Evolutionary conservation across 768 basidiomycete species (phyloP).

Genomic region (Trametes elegans): DNA sequence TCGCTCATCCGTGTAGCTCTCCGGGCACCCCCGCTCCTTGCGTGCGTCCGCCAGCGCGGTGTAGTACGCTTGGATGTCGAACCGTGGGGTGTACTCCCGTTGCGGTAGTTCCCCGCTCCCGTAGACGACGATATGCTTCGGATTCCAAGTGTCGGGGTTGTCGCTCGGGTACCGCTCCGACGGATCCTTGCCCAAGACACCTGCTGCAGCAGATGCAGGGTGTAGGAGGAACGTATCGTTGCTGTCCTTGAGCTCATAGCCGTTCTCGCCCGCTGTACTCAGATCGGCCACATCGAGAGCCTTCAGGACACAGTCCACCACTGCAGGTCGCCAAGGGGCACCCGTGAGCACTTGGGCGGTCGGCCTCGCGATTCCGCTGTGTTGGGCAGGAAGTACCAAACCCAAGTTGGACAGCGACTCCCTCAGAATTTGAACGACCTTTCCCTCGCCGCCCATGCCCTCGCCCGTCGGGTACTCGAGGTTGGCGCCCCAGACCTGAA

Average conservation of each 20-base stretch:
- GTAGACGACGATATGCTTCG: slow-evolving; percentile 55
- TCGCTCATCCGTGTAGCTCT: slow-evolving; percentile 21
- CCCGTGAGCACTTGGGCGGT: slow-evolving; percentile 31
- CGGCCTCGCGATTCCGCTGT: slow-evolving; percentile 19
- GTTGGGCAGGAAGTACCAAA: slow-evolving; percentile 39
- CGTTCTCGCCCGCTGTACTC: slow-evolving; percentile 21
- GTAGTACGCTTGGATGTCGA: slow-evolving; percentile 66
- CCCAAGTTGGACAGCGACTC: slow-evolving; percentile 37
- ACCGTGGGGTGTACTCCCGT: slow-evolving; percentile 62
- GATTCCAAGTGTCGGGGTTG: slow-evolving; percentile 40
- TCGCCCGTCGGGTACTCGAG: slow-evolving; percentile 52
- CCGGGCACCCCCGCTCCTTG: slow-evolving; percentile 27
- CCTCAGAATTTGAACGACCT: slow-evolving; percentile 29
- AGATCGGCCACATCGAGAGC: slow-evolving; percentile 34
- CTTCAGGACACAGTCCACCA: slow-evolving; percentile 41
- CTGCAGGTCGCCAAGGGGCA: slow-evolving; percentile 33
- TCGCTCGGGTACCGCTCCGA: slow-evolving; percentile 21
- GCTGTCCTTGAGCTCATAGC: slow-evolving; percentile 52
- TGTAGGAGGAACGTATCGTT: slow-evolving; percentile 74
- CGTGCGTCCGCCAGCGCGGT: slow-evolving; percentile 39
- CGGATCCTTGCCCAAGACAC: slow-evolving; percentile 21
- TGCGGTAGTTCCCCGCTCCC: slow-evolving; percentile 47
- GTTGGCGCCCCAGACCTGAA: slow-evolving; percentile 54
- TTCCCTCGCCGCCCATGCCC: slow-evolving; percentile 35
- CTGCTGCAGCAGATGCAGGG: slow-evolving; percentile 31